Conservation (phyloP, 2,329 filamentous ascomycete species). For the Fusarium circinatum region DNA sequence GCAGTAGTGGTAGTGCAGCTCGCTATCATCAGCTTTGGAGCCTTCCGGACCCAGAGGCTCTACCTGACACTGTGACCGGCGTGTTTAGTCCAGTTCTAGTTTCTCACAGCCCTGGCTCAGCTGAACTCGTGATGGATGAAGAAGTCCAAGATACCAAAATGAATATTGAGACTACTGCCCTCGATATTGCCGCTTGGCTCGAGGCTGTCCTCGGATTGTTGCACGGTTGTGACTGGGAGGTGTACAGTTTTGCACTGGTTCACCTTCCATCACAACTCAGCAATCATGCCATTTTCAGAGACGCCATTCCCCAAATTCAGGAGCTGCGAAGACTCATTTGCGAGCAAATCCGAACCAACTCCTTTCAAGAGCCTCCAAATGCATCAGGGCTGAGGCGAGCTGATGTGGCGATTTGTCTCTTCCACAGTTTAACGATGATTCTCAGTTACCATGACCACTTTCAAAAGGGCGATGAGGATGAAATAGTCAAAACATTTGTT, state of each 20-base stretch:
- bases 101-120: slow-evolving; percentile 49
- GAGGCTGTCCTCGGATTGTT: slow-evolving; percentile 80
- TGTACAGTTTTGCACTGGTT: slow-evolving; percentile 89
- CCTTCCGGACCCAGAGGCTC: slow-evolving; percentile 64
- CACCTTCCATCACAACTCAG: slow-evolving; percentile 88
- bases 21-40: slow-evolving; percentile 67
- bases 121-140: slow-evolving; percentile 8
- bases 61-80: slow-evolving; percentile 60
- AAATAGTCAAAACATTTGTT: slow-evolving; percentile 87
- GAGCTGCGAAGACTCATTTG: slow-evolving; percentile 80
- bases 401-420: slow-evolving; percentile 89
- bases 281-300: slow-evolving; percentile 87
- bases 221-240: slow-evolving; percentile 84
- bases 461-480: slow-evolving; percentile 85
- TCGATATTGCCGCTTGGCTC: slow-evolving; percentile 77
- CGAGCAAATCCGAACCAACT: slow-evolving; percentile 81
- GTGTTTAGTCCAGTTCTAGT: slow-evolving; percentile 63
- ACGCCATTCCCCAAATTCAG: slow-evolving; percentile 78
- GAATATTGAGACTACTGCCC: slow-evolving; percentile 54
- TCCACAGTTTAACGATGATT: slow-evolving; percentile 86
- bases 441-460: slow-evolving; percentile 91
- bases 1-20: slow-evolving; percentile 39
- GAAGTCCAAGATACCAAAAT: slow-evolving; percentile 21
- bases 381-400: slow-evolving; percentile 84
- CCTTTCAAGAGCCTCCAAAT: slow-evolving; percentile 82